Evolutionary conservation across 2,329 filamentous ascomycete genomes (phyloP), one percentile per base, ranked within the genome.

Genomic region (Monilinia polystroma): DNA sequence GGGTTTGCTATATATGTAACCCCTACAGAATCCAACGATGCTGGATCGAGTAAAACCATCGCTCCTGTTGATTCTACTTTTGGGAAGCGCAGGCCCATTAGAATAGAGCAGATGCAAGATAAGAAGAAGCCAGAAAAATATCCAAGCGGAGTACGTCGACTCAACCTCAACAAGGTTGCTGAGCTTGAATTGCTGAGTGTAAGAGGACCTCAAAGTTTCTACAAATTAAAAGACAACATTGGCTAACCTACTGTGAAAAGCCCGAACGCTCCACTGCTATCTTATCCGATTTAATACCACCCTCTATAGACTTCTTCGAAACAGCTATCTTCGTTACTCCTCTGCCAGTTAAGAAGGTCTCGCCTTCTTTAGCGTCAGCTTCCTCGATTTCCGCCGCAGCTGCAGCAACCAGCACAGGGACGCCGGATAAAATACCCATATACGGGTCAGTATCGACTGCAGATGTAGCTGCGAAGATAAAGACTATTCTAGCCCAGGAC

Each of bases 361-460:
- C 71, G 51, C 75, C 71, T 66, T 79, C 69, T 62, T 52, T 75
- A 66, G 63, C 71, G 6, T 63, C 69, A 26, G 67, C 68, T 29
- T 70, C 72, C 20, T 64, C 66, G 4, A 62, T 76, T 64, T 70
- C 78, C 69, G 67, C 72, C 32, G 76, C 76, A 6, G 77, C 78
- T 14, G 74, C 77, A 70, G 73, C 77, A 53, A 69, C 77, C 54
- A 67, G 74, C 69, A 66, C 69, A 45, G 71, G 71, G 64, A 45
- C 64, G 18, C 32, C 64, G 62, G 52, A 66, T 43, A 72, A 71
- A 29, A 74, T 76, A 26, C 76, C 77, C 20, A 85, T 76, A 23
- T 74, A 84, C 70, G 84, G 84, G 35, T 84, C 82, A 3, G 83
- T 87, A 4, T 82, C 82, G n/a, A 81, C 80, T 10, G 75, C 77